Conservation (phyloP, 352 stramenopile genomes). For the Globisporangium spinosum region DNA sequence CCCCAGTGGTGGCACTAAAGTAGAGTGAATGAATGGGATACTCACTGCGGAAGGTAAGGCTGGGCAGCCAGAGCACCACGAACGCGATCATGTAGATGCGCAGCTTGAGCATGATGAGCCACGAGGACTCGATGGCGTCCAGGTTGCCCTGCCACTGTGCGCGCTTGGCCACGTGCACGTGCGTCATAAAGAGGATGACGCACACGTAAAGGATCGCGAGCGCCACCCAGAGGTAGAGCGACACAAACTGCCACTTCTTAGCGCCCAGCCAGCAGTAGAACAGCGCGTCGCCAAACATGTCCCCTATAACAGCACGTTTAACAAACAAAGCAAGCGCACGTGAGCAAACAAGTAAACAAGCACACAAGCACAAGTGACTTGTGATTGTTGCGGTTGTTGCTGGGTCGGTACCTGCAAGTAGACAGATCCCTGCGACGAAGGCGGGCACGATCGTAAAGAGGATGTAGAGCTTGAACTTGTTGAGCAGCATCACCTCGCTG, state of each 20-base stretch:
- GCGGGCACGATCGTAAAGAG: slow-evolving; percentile 42
- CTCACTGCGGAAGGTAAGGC: slow-evolving; percentile 56
- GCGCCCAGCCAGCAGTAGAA: slow-evolving; percentile 81
- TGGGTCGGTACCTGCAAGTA: slow-evolving; percentile 29
- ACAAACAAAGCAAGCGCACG: slow-evolving; percentile 1
- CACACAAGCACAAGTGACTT: not conserved
- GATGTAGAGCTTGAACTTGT: slow-evolving; percentile 58
- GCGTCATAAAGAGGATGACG: slow-evolving; percentile 58
- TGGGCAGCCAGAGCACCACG: slow-evolving; percentile 64
- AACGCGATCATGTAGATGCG: slow-evolving; percentile 72
- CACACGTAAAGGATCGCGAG: slow-evolving; percentile 63
- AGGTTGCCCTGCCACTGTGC: slow-evolving; percentile 45
- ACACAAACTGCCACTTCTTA: slow-evolving; percentile 42
- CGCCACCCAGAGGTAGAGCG: slow-evolving; percentile 65
- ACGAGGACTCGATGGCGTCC: slow-evolving; percentile 63
- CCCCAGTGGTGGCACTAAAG: not conserved
- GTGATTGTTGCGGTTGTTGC: not conserved
- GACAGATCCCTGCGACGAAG: slow-evolving; percentile 29
- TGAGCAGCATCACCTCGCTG: slow-evolving; percentile 57
- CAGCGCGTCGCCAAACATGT: slow-evolving; percentile 36
- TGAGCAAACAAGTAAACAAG: not conserved
- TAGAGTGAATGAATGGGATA: not conserved
- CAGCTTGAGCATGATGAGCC: slow-evolving; percentile 55
- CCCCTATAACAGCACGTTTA: slow-evolving; percentile 1
- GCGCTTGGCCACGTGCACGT: slow-evolving; percentile 44